Evolutionary conservation across 805 yeast genomes (phyloP).

Genomic region (Cyberlindnera veronae): DNA sequence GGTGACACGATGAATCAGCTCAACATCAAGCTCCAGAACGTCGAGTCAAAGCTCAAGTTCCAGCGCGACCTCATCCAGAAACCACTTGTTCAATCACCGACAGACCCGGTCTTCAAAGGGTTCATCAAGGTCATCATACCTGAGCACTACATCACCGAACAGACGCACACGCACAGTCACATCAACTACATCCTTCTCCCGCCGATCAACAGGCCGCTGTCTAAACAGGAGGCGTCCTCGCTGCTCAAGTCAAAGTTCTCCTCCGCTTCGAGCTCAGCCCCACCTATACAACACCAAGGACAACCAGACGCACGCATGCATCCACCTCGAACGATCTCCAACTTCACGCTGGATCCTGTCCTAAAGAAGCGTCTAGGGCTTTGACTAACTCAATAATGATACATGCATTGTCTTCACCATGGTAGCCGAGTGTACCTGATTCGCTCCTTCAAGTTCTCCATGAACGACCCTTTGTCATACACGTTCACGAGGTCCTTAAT

Average conservation of each 20-base stretch:
- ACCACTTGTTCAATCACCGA: neutral
- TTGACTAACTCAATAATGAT: too few relatives aligned
- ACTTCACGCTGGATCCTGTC: slow-evolving; percentile 13
- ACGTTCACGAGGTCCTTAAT: slow-evolving; percentile 19
- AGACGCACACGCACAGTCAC: slow-evolving; percentile 1
- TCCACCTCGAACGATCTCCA: slow-evolving; percentile 7
- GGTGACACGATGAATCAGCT: slow-evolving; percentile 3
- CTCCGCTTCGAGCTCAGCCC: too few relatives aligned
- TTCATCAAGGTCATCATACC: slow-evolving; percentile 7
- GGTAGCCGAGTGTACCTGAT: slow-evolving; percentile 4
- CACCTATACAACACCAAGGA: too few relatives aligned
- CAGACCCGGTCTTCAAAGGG: slow-evolving; percentile 13
- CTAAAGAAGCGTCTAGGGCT: slow-evolving; percentile 21
- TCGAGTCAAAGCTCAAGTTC: slow-evolving; percentile 21
- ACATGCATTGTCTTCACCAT: neutral
- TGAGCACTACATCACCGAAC: neutral
- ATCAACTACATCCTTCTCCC: slow-evolving; percentile 2
- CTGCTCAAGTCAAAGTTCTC: slow-evolving; percentile 5
- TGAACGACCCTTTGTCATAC: slow-evolving; percentile 23
- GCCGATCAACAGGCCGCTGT: slow-evolving; percentile 2
- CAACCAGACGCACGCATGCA: neutral
- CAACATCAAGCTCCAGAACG: slow-evolving; percentile 12
- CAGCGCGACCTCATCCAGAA: slow-evolving; percentile 8
- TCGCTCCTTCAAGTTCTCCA: slow-evolving; percentile 19
- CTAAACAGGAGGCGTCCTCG: slow-evolving; percentile 10